Conservation (phyloP, 2,329 filamentous ascomycete genomes). For the Epichloe sp. region DNA sequence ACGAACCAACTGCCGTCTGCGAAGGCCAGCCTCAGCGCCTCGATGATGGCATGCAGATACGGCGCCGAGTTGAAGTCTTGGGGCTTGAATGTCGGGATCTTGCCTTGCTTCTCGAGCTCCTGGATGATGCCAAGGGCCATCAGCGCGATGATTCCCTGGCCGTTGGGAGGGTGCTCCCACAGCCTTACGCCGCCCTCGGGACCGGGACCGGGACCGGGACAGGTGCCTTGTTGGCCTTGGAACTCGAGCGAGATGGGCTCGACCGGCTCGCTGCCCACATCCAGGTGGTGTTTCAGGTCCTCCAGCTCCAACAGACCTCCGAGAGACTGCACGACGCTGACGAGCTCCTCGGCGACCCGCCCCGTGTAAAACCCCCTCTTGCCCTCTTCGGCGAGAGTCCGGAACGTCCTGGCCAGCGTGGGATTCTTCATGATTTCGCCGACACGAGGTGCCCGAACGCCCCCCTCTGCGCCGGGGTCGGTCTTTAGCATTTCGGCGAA, state of each 20-base stretch:
- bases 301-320: constrained; percentile 69
- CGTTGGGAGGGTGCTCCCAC: constrained; percentile 96
- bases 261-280: constrained; percentile 58
- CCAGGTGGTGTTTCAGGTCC: constrained; percentile 66
- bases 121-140: constrained; percentile 91
- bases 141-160: constrained; percentile 86
- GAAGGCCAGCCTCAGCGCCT: constrained; percentile 79
- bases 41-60: constrained; percentile 78
- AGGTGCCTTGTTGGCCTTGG: constrained; percentile 49
- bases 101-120: constrained; percentile 62
- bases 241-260: constrained; percentile 77
- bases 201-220: neutral
- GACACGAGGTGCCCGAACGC: constrained; percentile 58
- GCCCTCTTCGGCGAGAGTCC: constrained; percentile 61
- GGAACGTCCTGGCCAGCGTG: constrained; percentile 68
- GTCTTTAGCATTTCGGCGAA: constrained; percentile 76
- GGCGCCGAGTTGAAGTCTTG: constrained; percentile 69
- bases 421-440: constrained; percentile 88
- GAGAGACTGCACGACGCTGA: constrained; percentile 61
- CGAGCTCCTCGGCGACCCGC: constrained; percentile 64
- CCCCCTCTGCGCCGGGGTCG: constrained; percentile 55
- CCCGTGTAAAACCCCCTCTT: constrained; percentile 89
- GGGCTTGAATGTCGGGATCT: constrained; percentile 56
- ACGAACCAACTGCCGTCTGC: constrained; percentile 85
- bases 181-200: constrained; percentile 52